Conservation (phyloP, 228 moss, liverwort and hornwort genomes). For the Sphagnum magellanicum region DNA sequence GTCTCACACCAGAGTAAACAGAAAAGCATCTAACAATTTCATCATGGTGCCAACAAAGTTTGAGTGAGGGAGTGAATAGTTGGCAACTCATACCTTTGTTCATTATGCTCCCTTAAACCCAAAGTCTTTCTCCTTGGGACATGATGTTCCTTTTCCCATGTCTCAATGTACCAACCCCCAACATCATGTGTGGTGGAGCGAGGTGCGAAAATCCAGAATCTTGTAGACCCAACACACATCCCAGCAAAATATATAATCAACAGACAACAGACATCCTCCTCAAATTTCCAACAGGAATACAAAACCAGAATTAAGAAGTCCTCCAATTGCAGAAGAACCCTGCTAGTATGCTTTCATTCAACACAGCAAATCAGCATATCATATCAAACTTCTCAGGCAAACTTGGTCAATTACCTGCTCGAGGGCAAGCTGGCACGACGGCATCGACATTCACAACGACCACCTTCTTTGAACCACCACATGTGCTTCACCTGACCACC, state of each 20-base stretch:
- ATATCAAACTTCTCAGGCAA: neutral
- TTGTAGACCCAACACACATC: slow-evolving; percentile 6
- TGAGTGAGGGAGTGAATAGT: too few species aligned
- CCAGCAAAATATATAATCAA: neutral
- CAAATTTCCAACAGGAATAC: too few species aligned
- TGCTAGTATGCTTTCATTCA: too few species aligned
- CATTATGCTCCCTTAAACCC: slow-evolving; percentile 15
- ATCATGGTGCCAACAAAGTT: too few species aligned
- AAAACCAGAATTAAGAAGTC: too few species aligned
- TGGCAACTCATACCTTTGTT: slow-evolving; percentile 15
- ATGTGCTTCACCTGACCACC: slow-evolving; percentile 80
- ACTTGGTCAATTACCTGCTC: slow-evolving; percentile 51
- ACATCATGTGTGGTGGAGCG: slow-evolving; percentile 83
- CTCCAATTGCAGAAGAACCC: too few species aligned
- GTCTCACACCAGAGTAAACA: too few species aligned
- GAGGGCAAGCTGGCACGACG: slow-evolving; percentile 73
- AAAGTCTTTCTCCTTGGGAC: slow-evolving; percentile 13
- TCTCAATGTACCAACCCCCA: slow-evolving; percentile 97
- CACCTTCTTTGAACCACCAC: slow-evolving; percentile 67
- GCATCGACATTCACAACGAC: slow-evolving; percentile 80
- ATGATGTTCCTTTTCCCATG: slow-evolving; percentile 25
- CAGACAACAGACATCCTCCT: neutral
- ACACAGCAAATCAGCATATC: too few species aligned
- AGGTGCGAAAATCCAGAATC: slow-evolving; percentile 94
- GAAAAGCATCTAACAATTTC: too few species aligned